Conservation (phyloP, 306 rosid genomes). For the Biancaea sappan region DNA sequence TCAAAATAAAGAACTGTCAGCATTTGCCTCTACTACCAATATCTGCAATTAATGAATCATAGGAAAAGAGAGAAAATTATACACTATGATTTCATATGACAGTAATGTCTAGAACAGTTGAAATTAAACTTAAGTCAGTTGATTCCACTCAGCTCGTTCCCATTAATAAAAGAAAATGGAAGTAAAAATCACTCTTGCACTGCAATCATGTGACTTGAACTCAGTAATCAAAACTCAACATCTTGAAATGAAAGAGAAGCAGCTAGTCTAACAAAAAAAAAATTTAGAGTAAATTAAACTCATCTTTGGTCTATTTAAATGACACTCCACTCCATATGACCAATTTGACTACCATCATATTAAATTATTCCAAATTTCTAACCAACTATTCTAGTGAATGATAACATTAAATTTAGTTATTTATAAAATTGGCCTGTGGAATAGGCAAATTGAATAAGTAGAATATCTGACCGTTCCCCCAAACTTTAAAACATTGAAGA, state of each 20-base stretch:
- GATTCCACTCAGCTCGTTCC: background rate
- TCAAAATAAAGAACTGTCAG: conserved; percentile 30
- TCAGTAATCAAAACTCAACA: background rate
- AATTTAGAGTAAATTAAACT: background rate
- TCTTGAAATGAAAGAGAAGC: background rate
- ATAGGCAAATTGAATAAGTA: background rate
- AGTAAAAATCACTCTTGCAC: background rate
- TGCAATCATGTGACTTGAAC: background rate
- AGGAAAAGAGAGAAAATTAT: conserved; percentile 1
- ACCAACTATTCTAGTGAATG: background rate
- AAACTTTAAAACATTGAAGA: background rate
- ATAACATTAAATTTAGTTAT: no score
- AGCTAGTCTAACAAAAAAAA: background rate
- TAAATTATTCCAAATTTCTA: background rate
- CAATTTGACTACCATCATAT: background rate
- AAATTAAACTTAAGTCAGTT: background rate
- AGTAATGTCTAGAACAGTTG: background rate
- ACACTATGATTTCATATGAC: background rate
- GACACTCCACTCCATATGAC: background rate
- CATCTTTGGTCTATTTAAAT: background rate
- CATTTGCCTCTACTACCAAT: conserved; percentile 10
- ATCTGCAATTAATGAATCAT: conserved; percentile 10
- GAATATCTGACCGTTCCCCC: background rate
- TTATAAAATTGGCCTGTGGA: background rate
- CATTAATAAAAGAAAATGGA: background rate